Evolutionary conservation across 331 rosid species (phyloP).

Genomic region (Malus hybrid): DNA sequence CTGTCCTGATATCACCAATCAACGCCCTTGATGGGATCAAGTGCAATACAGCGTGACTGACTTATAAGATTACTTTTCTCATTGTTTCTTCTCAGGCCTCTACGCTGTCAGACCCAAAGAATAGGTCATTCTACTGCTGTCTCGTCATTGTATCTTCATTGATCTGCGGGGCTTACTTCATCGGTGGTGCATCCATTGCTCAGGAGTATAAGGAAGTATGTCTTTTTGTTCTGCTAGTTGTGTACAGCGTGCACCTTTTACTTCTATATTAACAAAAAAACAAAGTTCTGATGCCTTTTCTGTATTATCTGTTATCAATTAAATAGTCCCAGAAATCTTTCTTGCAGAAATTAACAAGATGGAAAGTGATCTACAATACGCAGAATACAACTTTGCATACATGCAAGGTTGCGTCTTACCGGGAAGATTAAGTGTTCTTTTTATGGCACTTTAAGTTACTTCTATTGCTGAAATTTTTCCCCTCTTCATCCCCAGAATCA

Average conservation of each 20-base stretch:
- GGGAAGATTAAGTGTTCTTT: not conserved
- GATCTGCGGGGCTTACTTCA: constrained; percentile 56
- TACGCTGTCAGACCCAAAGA: constrained; percentile 45
- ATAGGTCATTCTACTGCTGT: constrained; percentile 51
- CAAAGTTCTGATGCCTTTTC: not conserved
- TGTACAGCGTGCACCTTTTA: not conserved
- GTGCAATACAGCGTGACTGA: not conserved
- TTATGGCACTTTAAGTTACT: not conserved
- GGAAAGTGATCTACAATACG: constrained; percentile 37
- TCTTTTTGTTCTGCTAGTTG: not conserved
- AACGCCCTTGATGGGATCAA: not conserved
- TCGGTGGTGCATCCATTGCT: constrained; percentile 37
- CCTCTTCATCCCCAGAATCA: constrained; percentile 31
- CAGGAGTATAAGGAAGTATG: constrained; percentile 57
- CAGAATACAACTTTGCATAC: constrained; percentile 19
- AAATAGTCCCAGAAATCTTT: constrained; percentile 1
- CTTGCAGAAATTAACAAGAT: constrained; percentile 62
- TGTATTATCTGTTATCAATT: not conserved
- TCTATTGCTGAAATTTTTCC: constrained; percentile 1
- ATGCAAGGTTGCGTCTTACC: constrained; percentile 50
- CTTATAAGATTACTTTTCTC: not conserved
- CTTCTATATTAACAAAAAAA: not conserved
- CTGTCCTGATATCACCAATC: not conserved
- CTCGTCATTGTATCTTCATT: constrained; percentile 40
- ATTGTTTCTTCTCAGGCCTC: constrained; percentile 37